Evolutionary conservation across 2,329 filamentous ascomycete species (phyloP), one percentile per base, ranked within the genome.

Genomic region (Capronia americana): DNA sequence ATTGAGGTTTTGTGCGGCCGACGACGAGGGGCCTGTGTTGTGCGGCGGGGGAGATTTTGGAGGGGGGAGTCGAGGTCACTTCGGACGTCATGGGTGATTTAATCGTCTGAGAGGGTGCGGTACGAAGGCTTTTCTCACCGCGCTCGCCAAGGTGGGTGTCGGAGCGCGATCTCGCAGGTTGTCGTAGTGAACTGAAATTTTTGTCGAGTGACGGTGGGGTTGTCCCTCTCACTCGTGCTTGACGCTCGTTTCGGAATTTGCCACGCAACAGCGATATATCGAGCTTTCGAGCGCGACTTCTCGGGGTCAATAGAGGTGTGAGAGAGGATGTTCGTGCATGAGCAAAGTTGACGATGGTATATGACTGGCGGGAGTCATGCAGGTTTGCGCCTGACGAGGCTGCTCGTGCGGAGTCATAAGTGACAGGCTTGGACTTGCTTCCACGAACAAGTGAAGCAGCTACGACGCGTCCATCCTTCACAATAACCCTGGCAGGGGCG

Each of bases 11-110:
- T n/a, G 70, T 73, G 54, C 70, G 71, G 32, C 71, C 71, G n/a
- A 73, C 71, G 26, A 73, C 71, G 20, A 73, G 69, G 50, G 71
- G 69, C 61, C 68, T 73, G 60, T 73, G 71, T 59, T 73, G 66
- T 30, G 71, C 71, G 17, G 70, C 64, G 30, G 64, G 32, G 30
- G 67, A 65, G 23, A 61, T 57, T 34, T 57, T 26, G 6, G 68
- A 64, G 24, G 64, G 28, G 11, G 69, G 38, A 53, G 41, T 60
- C 28, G 57, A 59, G 14, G 69, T 62, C n/a, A 57, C 44, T 56
- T 69, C 67, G 65, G 68, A 63, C 57, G 69, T 66, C 69, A 71
- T 71, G 64, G 61, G 53, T 51, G 58, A 41, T 34, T 28, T 26
- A 30, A 41, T n/a, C n/a, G 28, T 44, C 12, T 23, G 64, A 17